Evolutionary conservation across 2,329 filamentous ascomycete species (phyloP), one percentile per base, ranked within the genome.

Genomic region (Trichoderma oligosporum): DNA sequence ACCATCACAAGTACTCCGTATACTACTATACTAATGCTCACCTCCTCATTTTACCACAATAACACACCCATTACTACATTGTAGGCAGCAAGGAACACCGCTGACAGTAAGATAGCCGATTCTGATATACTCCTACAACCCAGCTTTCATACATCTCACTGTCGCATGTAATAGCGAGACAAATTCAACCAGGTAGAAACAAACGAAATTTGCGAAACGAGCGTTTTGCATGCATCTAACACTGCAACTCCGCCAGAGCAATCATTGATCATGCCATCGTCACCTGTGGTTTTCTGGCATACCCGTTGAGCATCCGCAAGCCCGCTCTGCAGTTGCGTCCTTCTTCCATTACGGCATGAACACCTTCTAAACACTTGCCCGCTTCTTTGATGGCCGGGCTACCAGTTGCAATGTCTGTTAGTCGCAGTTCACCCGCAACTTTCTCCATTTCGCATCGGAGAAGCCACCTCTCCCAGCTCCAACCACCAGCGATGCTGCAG

Each of bases 381-480:
- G 83, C 82, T 72, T 82, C 78, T 54, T 73, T 71, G 70, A 82
- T 77, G 46, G 79, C 76, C 42, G 74, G 70, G 20, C 79, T 75
- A 8, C 80, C 70, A 35, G 76, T 78, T 27, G 79, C 78, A 4
- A 74, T 82, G 64, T 83, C 79, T 4, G 73, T 74, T 22, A 84
- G 76, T 9, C 81, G 72, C 60, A 80, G 71, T 68, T 90, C 86
- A 24, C 89, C 88, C 68, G 90, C 78, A 4, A 78, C 78, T 71
- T 82, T 94, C 77, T 97, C 92, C 74, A 87, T 82, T 75, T 94
- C 89, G 66, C 93, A 82, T 67, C 91, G 89, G 63, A 97, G 76
- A 71, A 97, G 82, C 94, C 94, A 99, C 70, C 90, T 88, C 80
- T 99, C 94, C 93, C 92, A 99, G 70, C 86, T 86, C 86, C 91